Evolutionary conservation across 257 asterid species (phyloP), one percentile per base, ranked within the genome.

Genomic region (Parsonsia alboflavescens): DNA sequence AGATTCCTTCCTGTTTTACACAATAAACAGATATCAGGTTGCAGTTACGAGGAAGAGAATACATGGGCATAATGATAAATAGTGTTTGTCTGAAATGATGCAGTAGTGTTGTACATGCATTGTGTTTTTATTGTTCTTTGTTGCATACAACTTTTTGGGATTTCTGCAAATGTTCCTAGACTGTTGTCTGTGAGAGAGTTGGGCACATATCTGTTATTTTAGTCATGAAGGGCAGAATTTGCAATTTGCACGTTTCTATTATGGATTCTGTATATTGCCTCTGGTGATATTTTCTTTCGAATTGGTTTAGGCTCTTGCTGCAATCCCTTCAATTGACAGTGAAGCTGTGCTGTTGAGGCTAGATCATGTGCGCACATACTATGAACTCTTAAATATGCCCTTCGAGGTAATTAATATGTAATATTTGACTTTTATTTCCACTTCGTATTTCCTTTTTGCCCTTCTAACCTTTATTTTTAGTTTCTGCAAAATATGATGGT

Each of bases 351-450:
- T 85, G 80, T 85, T 80, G 85, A 91, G 87, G 82, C 83, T 95
- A 71, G 99, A 95, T 80, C 96, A 84, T 76, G 96, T 95, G 59
- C 88, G 98, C 22, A 90, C 97, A 48, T 95, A 89, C 80, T 95
- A 89, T 82, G 99, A 92, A 86, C 87, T 95, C 22, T 74, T 95
- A 75, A 95, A 95, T 85, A 86, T 95, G 96, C 99, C 99, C 56
- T 90, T 92, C 75, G 99, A 95, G 96, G 99, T 92, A 86, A 88
- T 72, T 53, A 67, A 68, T 78, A 76, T 59, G 21, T 33, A 50
- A 49, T 45, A 61, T 42, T 73, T 59, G 68, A 19, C 44, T 24
- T 65, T 65, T 74, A 16, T 75, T 67, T 53, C 26, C 50, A 62
- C 46, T 70, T 64, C 22, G 22, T 16, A 49, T 28, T 61, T 66